Conservation (phyloP, 768 basidiomycete species). For the Cubamyces sp. region DNA sequence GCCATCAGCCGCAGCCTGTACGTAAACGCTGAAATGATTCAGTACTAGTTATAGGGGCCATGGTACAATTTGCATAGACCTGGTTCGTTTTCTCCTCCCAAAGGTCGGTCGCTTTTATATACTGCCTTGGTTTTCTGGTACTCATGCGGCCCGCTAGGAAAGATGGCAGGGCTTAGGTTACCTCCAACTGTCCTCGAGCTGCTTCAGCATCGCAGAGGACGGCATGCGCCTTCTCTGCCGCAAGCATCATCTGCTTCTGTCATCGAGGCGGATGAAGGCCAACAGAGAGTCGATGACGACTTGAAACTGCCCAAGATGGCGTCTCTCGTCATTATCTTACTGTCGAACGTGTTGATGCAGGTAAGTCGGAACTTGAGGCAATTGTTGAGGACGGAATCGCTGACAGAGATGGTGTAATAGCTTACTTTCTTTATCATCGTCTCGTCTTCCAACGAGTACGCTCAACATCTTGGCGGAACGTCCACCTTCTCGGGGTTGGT, state of each 20-base stretch:
- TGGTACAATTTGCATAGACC: no score
- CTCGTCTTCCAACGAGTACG: slow-evolving; percentile 66
- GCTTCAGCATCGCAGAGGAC: slow-evolving; percentile 1
- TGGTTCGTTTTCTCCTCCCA: no score
- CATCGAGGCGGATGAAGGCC: slow-evolving; percentile 2
- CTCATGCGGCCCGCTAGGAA: not conserved
- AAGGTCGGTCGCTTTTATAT: not conserved
- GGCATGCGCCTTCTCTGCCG: not conserved
- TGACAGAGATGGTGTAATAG: slow-evolving; percentile 36
- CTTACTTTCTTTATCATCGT: slow-evolving; percentile 72
- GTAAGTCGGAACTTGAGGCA: no score
- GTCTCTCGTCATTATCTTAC: slow-evolving; percentile 50
- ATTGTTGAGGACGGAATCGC: no score
- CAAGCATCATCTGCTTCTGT: not conserved
- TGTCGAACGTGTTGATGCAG: slow-evolving; percentile 49
- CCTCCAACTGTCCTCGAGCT: slow-evolving; percentile 12
- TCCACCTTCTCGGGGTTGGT: slow-evolving; percentile 71
- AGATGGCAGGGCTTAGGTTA: slow-evolving; percentile 16
- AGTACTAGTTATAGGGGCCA: no score
- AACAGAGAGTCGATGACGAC: slow-evolving; percentile 33
- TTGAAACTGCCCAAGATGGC: slow-evolving; percentile 51
- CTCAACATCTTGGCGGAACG: slow-evolving; percentile 63
- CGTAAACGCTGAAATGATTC: no score
- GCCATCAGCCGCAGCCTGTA: no score
- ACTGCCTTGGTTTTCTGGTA: not conserved